Evolutionary conservation across 768 basidiomycete species (phyloP), one percentile per base, ranked within the genome.

Genomic region (Symmetrospora coprosmae): DNA sequence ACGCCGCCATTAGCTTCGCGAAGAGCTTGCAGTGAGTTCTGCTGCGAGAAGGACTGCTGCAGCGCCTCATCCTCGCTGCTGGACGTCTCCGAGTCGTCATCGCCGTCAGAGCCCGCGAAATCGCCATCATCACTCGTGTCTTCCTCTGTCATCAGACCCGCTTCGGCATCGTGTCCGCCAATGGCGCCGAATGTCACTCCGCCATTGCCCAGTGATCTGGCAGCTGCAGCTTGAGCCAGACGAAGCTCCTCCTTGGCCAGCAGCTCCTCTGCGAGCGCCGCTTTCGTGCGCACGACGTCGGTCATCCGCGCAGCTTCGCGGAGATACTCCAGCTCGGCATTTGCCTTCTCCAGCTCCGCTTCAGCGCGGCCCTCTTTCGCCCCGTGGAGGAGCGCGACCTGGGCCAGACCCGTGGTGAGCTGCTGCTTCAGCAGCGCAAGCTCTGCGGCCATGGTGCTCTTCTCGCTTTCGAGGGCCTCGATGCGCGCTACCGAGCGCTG

Each of bases 71-170:
- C n/a, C n/a, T n/a, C n/a, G n/a, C n/a, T n/a, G n/a, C n/a, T n/a
- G n/a, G n/a, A n/a, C n/a, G n/a, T n/a, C n/a, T n/a, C n/a, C n/a
- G n/a, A n/a, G n/a, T n/a, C n/a, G n/a, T n/a, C n/a, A n/a, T n/a
- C n/a, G n/a, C n/a, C n/a, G n/a, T n/a, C n/a, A n/a, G n/a, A n/a
- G n/a, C n/a, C n/a, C n/a, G n/a, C n/a, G n/a, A 45, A 58, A 13
- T 58, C 55, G 7, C 34, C 55, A 34, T 58, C 55, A 13, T 58
- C 55, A 33, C 55, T 58, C 23, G 37, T 38, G 6, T 7, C 51
- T 28, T n/a, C n/a, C n/a, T n/a, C n/a, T n/a, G n/a, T n/a, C n/a
- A n/a, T n/a, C n/a, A n/a, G n/a, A n/a, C n/a, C n/a, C n/a, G n/a
- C n/a, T n/a, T n/a, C n/a, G n/a, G n/a, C n/a, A n/a, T n/a, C n/a